Evolutionary conservation across 1,284 basidiomycete species (phyloP), one percentile per base, ranked within the genome.

Genomic region (Apiotrichum gamsii): DNA sequence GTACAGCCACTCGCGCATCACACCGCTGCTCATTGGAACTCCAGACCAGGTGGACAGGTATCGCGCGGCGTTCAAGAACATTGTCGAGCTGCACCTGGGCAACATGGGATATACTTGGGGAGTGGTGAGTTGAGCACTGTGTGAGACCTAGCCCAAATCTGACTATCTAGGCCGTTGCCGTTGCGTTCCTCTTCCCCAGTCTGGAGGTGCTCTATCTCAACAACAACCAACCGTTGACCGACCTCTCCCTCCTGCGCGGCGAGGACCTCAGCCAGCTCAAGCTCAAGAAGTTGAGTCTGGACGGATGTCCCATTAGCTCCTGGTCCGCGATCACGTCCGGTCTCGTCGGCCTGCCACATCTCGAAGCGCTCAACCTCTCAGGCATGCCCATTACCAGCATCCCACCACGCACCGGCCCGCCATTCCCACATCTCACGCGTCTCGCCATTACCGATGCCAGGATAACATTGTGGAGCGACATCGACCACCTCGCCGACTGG

Each of bases 31-130:
- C 62, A 32, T 71, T 72, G 11, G 65, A 74, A 10, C 49, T 45
- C 8, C 56, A 68, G 39, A 37, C 60, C 25, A 51, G 6, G 13
- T 3, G 1, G 28, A 31, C 0, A 30, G 21, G 33, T 61, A 67
- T 77, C 47, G 39, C 51, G 11, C 48, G 1, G 78, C 82, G 0
- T 87, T 90, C 65, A 51, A 61, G 1, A 65, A 67, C 11, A 64
- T 94, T 35, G 74, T 72, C 16, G 83, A 87, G 56, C 72, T 95
- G 33, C 80, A 85, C 45, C 70, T 95, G n/a, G 93, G 87, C 60
- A 77, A 75, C 37, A 86, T 85, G 0, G 70, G 82, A 20, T 76
- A 83, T 30, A 74, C 76, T 23, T 94, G 89, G 90, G 58, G 62
- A 30, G 82, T 87, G 57, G 80, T 87, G 30, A 47, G 70, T 49